Evolutionary conservation across 352 stramenopile species (phyloP), one percentile per base, ranked within the genome.

Genomic region (Pythium aristosporum): DNA sequence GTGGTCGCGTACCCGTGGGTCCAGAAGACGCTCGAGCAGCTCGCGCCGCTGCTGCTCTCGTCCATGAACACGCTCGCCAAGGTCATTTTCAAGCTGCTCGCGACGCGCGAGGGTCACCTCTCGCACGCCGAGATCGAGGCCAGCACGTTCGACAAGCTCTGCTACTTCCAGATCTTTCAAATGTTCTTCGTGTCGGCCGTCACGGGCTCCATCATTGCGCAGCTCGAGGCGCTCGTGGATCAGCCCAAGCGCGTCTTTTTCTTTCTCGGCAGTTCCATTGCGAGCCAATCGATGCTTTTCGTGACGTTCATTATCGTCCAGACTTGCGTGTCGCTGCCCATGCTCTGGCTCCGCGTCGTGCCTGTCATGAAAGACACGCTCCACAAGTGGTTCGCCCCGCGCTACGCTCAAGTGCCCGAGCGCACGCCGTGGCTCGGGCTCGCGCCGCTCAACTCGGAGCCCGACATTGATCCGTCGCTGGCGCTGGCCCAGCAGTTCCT

Each of bases 131-230:
- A 89, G 49, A 76, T 93, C 15, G 73, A 87, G 53, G 82, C 82
- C 16, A 87, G 74, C 52, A 75, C 85, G 13, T 93, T 93, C 61
- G 76, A 76, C 15, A 93, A 93, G 68, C 68, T 93, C 3, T 82
- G 76, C 63, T 86, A 82, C 63, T 91, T 89, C 57, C 84, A 93
- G 65, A 72, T 88, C 30, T 84, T 93, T 61, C 82, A 91, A 65
- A 88, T 89, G 74, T 93, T 93, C 47, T 93, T 93, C 57, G 82
- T 93, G 32, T 84, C 84, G 30, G 77, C 77, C 20, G 71, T 93
- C 10, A 80, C 79, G 6, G 84, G 84, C 3, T 89, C 84, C 15
- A 72, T 89, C 43, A 76, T 91, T 46, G 74, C 69, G 34, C 72
- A 85, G 50, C 73, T 91, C 23, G 75, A 82, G 49, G 50, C 76